Conservation (phyloP, 306 rosid genomes). For the Delonix regia region DNA sequence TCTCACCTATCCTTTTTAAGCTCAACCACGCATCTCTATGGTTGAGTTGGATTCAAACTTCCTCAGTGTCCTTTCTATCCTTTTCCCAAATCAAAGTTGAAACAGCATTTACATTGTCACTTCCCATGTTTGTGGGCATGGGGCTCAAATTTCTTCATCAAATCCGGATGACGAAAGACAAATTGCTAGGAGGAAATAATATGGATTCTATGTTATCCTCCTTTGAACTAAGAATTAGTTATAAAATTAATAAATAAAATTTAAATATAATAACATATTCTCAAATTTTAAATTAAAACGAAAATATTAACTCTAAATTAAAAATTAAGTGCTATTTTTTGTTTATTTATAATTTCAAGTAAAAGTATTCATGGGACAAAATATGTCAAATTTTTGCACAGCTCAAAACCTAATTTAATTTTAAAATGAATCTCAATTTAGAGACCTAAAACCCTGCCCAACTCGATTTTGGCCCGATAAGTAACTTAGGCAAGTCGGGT, state of each 20-base stretch:
- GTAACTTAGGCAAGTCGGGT: too few species aligned
- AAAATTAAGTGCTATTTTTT: too few species aligned
- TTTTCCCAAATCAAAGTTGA: not conserved
- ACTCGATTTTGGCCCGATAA: too few species aligned
- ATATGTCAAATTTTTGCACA: too few species aligned
- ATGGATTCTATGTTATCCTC: not conserved
- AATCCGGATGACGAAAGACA: not conserved
- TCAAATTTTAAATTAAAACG: too few species aligned
- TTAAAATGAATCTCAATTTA: too few species aligned
- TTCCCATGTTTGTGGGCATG: not conserved
- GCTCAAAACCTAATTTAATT: too few species aligned
- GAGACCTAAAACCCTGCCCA: too few species aligned
- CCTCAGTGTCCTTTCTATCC: not conserved
- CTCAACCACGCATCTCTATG: not conserved
- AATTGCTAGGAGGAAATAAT: not conserved
- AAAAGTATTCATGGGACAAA: too few species aligned
- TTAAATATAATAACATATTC: not conserved
- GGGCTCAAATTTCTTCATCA: not conserved
- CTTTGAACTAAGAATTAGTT: not conserved
- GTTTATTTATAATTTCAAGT: too few species aligned
- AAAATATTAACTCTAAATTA: too few species aligned
- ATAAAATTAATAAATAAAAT: not conserved
- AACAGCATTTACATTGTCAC: not conserved
- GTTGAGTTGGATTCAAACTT: not conserved
- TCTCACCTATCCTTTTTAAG: not conserved